phyloP scores from a whole-genome alignment of 805 yeast genomes.

The Starmerella roubikii region DNA sequence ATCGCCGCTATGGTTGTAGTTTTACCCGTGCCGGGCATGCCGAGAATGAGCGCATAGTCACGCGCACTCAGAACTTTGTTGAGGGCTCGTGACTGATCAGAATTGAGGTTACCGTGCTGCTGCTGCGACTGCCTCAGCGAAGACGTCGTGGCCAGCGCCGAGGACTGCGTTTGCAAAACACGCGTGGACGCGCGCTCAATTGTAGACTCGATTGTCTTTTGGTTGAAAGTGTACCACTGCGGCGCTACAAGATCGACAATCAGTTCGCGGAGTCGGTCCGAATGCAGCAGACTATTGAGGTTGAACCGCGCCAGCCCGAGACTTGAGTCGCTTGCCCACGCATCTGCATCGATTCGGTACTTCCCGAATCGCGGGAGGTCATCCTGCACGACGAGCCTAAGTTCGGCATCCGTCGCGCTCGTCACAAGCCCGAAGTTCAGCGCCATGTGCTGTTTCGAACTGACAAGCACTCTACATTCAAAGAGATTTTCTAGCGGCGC shows the following conservation, averaged over 20 bases:
- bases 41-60: constrained; percentile 71
- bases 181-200: constrained; percentile 11
- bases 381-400: constrained; percentile 1
- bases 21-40: constrained; percentile 98
- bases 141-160: neutral
- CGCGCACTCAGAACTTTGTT: constrained; percentile 46
- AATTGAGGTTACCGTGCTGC: constrained; percentile 34
- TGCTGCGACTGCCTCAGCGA: neutral
- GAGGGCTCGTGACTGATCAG: constrained; percentile 60
- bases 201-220: constrained; percentile 7
- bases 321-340: constrained; percentile 63
- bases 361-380: constrained; percentile 9
- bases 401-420: neutral
- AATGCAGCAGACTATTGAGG: constrained; percentile 49
- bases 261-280: constrained; percentile 30
- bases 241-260: constrained; percentile 35
- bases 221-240: constrained; percentile 4
- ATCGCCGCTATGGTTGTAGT: constrained; percentile 78
- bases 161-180: constrained; percentile 2
- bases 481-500: neutral
- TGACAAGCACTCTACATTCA: constrained; percentile 3
- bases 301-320: constrained; percentile 68
- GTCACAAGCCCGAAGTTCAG: constrained; percentile 9
- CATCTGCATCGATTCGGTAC: constrained; percentile 70
- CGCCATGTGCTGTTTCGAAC: constrained; percentile 18